Conservation (phyloP, 495 filamentous ascomycete genomes). For the Podospora conica region DNA sequence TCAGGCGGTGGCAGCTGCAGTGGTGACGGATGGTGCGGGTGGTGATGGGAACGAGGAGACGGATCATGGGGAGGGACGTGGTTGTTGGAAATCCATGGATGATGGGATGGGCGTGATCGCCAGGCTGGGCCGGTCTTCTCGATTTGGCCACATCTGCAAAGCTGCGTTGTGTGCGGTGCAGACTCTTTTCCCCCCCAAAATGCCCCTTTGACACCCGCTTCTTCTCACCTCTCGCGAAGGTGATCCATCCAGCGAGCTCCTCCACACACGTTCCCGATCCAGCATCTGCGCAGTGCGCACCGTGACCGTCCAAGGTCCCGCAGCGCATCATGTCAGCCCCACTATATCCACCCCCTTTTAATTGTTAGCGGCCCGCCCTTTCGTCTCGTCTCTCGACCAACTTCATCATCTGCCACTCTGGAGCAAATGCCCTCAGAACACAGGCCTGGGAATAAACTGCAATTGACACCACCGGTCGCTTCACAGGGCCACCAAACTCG, state of each 20-base stretch:
- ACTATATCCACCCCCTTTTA: conserved; percentile 17
- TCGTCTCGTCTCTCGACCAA: not conserved
- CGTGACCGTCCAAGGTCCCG: conserved; percentile 20
- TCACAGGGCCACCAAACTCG: not conserved
- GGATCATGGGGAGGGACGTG: conserved; percentile 9
- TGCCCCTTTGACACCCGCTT: conserved; percentile 32
- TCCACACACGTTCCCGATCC: conserved; percentile 25
- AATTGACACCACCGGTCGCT: not conserved
- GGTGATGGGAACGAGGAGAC: conserved; percentile 18
- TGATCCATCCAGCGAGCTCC: conserved; percentile 32
- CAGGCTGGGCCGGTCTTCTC: conserved; percentile 25
- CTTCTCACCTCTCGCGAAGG: conserved; percentile 31
- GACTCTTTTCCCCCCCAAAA: conserved; percentile 29
- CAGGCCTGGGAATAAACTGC: not conserved
- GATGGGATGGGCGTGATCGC: conserved; percentile 14
- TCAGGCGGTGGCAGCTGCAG: conserved; percentile 9
- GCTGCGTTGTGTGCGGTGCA: conserved; percentile 32
- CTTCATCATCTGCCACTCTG: not conserved
- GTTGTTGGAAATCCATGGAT: conserved; percentile 21
- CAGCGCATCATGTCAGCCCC: conserved; percentile 27
- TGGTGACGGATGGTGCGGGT: conserved; percentile 11
- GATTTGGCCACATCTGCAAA: conserved; percentile 32
- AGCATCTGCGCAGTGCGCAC: conserved; percentile 1
- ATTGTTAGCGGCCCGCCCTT: conserved; percentile 7
- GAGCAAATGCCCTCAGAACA: not conserved